phyloP scores from a whole-genome alignment of 306 rosid species.

The Morella rubra region DNA sequence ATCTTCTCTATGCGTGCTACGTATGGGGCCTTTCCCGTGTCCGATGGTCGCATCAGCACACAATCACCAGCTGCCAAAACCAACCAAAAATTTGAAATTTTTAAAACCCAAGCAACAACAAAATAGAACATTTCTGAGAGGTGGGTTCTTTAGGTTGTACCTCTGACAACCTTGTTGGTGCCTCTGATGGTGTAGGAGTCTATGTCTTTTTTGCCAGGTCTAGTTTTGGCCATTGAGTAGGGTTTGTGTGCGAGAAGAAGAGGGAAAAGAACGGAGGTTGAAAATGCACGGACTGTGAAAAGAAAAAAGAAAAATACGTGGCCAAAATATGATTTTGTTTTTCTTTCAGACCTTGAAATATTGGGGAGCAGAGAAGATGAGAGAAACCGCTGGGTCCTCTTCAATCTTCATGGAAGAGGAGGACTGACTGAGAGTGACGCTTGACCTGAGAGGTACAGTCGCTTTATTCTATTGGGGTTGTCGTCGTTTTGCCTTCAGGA shows the following conservation, averaged over 20 bases:
- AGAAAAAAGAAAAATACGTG: conserved; percentile 13
- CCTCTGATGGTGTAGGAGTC: conserved; percentile 84
- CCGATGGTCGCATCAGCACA: conserved; percentile 83
- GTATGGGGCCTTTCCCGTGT: conserved; percentile 70
- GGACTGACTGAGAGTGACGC: conserved; percentile 44
- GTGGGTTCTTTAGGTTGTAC: conserved; percentile 28
- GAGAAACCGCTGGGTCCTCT: conserved; percentile 34
- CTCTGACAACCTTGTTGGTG: conserved; percentile 85
- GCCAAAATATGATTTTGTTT: conserved; percentile 4
- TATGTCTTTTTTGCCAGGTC: conserved; percentile 66
- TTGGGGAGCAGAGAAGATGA: conserved; percentile 12
- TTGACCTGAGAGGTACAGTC: conserved; percentile 33
- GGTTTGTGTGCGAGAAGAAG: background rate
- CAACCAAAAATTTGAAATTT: conserved; percentile 22
- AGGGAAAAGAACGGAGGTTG: background rate
- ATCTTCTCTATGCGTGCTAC: conserved; percentile 83
- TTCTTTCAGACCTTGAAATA: conserved; percentile 5
- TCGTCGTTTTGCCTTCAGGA: background rate
- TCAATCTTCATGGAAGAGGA: conserved; percentile 18
- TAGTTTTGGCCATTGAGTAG: conserved; percentile 73
- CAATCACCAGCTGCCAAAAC: conserved; percentile 56
- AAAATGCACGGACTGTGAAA: conserved; percentile 32
- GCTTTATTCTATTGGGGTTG: conserved; percentile 7
- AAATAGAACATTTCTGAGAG: conserved; percentile 2
- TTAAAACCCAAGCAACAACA: background rate